Conservation (phyloP, 345 rosid species). For the Salix caprea region DNA sequence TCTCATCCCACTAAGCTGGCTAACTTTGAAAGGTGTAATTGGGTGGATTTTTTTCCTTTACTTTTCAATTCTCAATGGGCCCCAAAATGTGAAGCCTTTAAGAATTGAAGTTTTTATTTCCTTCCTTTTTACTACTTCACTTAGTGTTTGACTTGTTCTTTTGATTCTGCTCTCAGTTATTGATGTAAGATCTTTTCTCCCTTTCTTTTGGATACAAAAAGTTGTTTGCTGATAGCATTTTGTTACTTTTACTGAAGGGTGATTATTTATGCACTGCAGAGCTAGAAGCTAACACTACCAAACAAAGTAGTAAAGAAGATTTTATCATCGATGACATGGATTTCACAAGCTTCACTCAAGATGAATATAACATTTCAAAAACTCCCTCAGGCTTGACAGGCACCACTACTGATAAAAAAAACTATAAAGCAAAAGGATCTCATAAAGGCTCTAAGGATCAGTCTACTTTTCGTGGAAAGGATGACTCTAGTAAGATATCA, state of each 20-base stretch:
- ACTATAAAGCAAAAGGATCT: constrained; percentile 28
- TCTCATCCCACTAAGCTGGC: background rate
- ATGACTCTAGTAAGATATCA: constrained; percentile 20
- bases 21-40: background rate
- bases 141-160: too few species aligned
- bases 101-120: too few species aligned
- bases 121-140: too few species aligned
- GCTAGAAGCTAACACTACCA: constrained; percentile 24
- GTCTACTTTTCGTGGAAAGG: constrained; percentile 29
- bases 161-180: background rate
- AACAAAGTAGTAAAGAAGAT: constrained; percentile 26
- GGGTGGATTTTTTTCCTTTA: background rate
- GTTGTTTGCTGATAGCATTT: background rate
- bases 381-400: constrained; percentile 29
- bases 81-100: too few species aligned
- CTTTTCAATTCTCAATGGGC: background rate
- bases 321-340: constrained; percentile 43
- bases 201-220: background rate
- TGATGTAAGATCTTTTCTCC: background rate
- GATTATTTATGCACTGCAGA: constrained; percentile 39
- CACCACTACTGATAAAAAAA: constrained; percentile 19
- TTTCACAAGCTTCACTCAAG: constrained; percentile 52
- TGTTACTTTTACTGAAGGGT: too few species aligned
- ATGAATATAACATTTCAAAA: constrained; percentile 58
- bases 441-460: constrained; percentile 14